These are phyloP conservation scores for Amylocarpus encephaloides DNA, from an alignment of 2,329 filamentous ascomycete genomes.

Conservation along the genomic window DNA sequence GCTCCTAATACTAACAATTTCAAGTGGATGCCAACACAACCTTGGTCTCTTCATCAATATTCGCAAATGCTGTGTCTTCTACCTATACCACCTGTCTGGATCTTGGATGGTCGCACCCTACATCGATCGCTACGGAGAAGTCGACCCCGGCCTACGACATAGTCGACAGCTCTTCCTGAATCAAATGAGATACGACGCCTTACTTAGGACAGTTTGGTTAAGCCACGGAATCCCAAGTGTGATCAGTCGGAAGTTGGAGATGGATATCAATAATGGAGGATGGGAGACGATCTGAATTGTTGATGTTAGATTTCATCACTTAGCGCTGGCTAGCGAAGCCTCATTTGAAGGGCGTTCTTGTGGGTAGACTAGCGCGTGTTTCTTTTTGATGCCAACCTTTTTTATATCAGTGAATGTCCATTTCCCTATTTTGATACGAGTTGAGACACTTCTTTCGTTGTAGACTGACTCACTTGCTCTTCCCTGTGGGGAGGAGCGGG, in stretches of 20 bases:
- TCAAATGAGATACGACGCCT: constrained; percentile 85
- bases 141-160: constrained; percentile 81
- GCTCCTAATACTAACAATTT: constrained; percentile 7
- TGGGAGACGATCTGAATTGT: constrained; percentile 70
- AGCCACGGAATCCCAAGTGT: constrained; percentile 80
- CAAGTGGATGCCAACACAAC: constrained; percentile 70
- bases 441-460: too few relatives aligned
- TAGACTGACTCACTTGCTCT: too few relatives aligned
- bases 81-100: constrained; percentile 74
- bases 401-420: too few relatives aligned
- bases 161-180: constrained; percentile 87
- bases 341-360: too few relatives aligned
- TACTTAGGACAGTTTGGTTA: constrained; percentile 81
- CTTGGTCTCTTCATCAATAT: constrained; percentile 96
- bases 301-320: too few relatives aligned
- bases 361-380: too few relatives aligned
- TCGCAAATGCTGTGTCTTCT: constrained; percentile 88
- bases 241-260: constrained; percentile 84
- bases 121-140: constrained; percentile 92
- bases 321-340: too few relatives aligned
- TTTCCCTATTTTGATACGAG: too few relatives aligned
- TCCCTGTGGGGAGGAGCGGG: too few relatives aligned
- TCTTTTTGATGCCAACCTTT: too few relatives aligned
- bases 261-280: constrained; percentile 92
- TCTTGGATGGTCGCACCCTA: constrained; percentile 86